Conservation (phyloP, 1,284 basidiomycete species). For the Leccinum subrobustum region DNA sequence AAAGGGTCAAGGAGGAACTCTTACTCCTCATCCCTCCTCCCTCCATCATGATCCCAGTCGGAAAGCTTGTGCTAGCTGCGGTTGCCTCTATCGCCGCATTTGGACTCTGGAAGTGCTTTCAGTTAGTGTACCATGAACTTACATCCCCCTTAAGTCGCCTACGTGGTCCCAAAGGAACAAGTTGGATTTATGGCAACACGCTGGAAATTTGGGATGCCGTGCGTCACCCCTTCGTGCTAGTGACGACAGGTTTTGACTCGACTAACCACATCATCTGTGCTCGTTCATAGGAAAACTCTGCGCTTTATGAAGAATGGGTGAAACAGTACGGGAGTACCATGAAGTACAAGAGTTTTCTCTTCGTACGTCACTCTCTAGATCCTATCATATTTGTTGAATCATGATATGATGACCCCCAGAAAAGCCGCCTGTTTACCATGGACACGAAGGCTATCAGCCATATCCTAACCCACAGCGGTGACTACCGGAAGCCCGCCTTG, state of each 20-base stretch:
- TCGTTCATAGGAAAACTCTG: conserved; percentile 33
- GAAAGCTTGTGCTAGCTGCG: conserved; percentile 6
- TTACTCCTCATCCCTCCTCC: neutral
- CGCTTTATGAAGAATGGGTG: conserved; percentile 51
- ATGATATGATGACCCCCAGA: neutral
- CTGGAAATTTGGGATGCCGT: conserved; percentile 44
- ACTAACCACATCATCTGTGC: neutral
- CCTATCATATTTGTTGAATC: neutral
- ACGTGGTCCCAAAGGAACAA: conserved; percentile 50
- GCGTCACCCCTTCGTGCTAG: neutral
- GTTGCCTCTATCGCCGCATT: conserved; percentile 23
- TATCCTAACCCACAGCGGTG: conserved; percentile 35
- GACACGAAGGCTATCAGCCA: conserved; percentile 28
- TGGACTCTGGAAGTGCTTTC: conserved; percentile 34
- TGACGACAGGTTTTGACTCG: neutral
- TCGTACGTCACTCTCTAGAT: conserved; percentile 36
- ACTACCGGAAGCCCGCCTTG: conserved; percentile 35
- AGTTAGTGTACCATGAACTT: conserved; percentile 18
- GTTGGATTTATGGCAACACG: conserved; percentile 55
- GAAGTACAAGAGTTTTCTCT: conserved; percentile 44
- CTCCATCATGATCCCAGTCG: conserved; percentile 16
- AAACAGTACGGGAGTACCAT: conserved; percentile 53
- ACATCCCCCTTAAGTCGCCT: conserved; percentile 46
- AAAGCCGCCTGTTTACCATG: neutral
- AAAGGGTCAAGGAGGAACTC: neutral